A percentile compares a stretch with the other conserved stretches of the same genome.
Conservation (phyloP, 2,329 filamentous ascomycete species). For the Dendryphion nanum region DNA sequence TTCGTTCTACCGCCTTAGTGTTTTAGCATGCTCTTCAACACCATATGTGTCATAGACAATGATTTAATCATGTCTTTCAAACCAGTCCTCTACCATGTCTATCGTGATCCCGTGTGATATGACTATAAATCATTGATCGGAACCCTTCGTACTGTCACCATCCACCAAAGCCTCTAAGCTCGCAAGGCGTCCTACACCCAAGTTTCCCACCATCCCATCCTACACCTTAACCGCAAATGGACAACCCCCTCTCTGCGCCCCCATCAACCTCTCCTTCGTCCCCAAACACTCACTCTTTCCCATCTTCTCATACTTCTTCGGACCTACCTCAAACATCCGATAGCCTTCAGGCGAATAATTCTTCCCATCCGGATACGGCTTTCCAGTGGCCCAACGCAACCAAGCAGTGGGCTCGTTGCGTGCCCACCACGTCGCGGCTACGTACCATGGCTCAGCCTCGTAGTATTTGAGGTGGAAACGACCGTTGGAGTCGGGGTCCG, state of each 20-base stretch:
- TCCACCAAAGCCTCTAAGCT: too few relatives aligned
- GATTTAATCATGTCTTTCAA: too few relatives aligned
- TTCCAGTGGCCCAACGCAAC: constrained; percentile 53
- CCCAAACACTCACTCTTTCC: constrained; percentile 35
- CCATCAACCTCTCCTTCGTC: constrained; percentile 22
- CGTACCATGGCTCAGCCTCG: constrained; percentile 30
- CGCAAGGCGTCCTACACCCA: too few relatives aligned
- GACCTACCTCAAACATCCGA: constrained; percentile 61
- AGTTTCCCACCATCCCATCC: too few relatives aligned
- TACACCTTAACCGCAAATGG: too few relatives aligned
- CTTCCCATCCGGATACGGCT: constrained; percentile 63
- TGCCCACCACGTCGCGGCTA: constrained; percentile 18
- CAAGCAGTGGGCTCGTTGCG: constrained; percentile 16
- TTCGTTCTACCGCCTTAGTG: too few relatives aligned
- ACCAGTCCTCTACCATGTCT: too few relatives aligned
- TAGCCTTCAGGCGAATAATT: constrained; percentile 54
- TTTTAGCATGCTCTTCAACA: too few relatives aligned
- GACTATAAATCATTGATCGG: too few relatives aligned
- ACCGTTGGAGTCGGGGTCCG: constrained; percentile 48
- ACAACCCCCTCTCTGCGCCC: constrained; percentile 24
- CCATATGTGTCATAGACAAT: too few relatives aligned
- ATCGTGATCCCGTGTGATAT: too few relatives aligned
- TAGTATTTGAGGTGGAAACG: constrained; percentile 19
- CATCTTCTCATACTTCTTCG: constrained; percentile 52
- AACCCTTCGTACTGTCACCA: too few relatives aligned